Conservation (phyloP, 192 early-diverging fungal genomes). For the Cladochytrium replicatum region DNA sequence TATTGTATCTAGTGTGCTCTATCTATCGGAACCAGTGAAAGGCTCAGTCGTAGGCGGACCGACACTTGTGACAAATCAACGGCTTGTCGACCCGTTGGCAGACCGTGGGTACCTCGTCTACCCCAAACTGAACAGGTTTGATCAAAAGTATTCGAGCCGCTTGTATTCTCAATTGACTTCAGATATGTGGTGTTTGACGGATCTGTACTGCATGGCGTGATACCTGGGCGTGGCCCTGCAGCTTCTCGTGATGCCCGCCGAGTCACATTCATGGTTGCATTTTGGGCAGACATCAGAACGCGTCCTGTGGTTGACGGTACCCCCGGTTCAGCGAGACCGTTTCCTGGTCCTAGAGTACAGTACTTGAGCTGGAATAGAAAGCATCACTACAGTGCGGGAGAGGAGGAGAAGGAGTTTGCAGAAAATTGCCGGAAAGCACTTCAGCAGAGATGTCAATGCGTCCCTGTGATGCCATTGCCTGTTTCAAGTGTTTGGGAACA, state of each 20-base stretch:
- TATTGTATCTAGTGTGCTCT: conserved; percentile 15
- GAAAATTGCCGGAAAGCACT: too few species aligned
- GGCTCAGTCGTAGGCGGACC: conserved; percentile 13
- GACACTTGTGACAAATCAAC: conserved; percentile 24
- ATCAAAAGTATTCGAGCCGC: too few species aligned
- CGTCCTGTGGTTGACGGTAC: conserved; percentile 5
- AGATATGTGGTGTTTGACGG: conserved; percentile 26
- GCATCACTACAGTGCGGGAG: too few species aligned
- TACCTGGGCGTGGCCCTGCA: conserved; percentile 13
- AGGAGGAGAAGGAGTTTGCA: too few species aligned
- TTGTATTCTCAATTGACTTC: too few species aligned
- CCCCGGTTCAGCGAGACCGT: conserved; percentile 11
- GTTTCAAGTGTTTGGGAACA: too few species aligned
- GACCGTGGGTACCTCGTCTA: conserved; percentile 37
- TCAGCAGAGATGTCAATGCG: too few species aligned
- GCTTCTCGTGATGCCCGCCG: background rate
- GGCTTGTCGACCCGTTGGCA: conserved; percentile 19
- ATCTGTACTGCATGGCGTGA: conserved; percentile 22
- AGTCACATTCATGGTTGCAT: conserved; percentile 24
- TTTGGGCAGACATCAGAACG: conserved; percentile 20
- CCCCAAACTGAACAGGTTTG: conserved; percentile 39
- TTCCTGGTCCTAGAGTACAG: too few species aligned
- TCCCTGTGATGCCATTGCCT: too few species aligned
- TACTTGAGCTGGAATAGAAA: too few species aligned
- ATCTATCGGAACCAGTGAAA: conserved; percentile 6